Conservation (phyloP, 139 green algal genomes). For the Marvania coccoides region DNA sequence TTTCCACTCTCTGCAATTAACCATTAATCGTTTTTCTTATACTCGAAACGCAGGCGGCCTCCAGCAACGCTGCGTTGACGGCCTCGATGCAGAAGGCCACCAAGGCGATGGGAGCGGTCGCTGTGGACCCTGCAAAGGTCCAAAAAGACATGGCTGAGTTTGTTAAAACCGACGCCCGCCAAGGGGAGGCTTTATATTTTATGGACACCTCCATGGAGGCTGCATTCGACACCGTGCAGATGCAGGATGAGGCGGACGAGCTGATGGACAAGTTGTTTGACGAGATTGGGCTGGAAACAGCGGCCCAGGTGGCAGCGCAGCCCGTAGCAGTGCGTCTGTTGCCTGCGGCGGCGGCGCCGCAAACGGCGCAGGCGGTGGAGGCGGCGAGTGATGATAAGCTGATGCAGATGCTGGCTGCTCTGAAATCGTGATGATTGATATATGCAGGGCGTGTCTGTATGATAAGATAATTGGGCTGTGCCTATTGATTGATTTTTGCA, state of each 20-base stretch:
- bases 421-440: too few species aligned
- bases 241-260: constrained; percentile 56
- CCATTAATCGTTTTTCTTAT: too few species aligned
- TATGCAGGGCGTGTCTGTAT: too few species aligned
- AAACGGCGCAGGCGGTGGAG: not conserved
- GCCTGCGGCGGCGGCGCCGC: constrained; percentile 1
- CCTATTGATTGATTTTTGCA: too few species aligned
- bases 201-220: constrained; percentile 59
- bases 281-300: constrained; percentile 70
- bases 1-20: not conserved
- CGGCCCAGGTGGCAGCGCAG: constrained; percentile 29
- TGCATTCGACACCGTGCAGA: constrained; percentile 53
- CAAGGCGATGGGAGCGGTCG: constrained; percentile 55
- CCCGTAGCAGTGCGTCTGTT: constrained; percentile 25
- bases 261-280: constrained; percentile 70
- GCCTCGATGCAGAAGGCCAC: constrained; percentile 42
- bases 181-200: constrained; percentile 56
- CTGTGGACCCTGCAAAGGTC: constrained; percentile 37
- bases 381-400: constrained; percentile 28
- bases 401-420: constrained; percentile 18
- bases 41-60: constrained; percentile 48
- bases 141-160: constrained; percentile 52
- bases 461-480: too few species aligned
- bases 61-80: constrained; percentile 45
- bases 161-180: constrained; percentile 12